Percentiles rank a stretch among this genome's conserved stretches.
Conservation (phyloP, 257 asterid species). For the Anisodus acutangulus region DNA sequence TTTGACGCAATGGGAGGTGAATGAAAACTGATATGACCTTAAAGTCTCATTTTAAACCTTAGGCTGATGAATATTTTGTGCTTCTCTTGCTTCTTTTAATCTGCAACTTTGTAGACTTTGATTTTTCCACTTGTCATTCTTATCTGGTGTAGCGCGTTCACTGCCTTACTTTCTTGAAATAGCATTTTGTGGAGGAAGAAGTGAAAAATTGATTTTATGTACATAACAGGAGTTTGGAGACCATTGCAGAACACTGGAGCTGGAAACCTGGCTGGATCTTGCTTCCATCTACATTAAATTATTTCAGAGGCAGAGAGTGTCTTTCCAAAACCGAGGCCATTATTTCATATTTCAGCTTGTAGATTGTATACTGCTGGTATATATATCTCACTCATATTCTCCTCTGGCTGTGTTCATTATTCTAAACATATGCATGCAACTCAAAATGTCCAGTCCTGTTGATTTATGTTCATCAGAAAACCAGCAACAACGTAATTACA, state of each 20-base stretch:
- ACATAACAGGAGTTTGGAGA: slow-evolving; percentile 53
- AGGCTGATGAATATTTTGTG: background rate
- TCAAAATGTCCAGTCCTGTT: background rate
- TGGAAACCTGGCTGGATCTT: slow-evolving; percentile 84
- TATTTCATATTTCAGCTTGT: slow-evolving; percentile 54
- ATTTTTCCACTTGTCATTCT: background rate
- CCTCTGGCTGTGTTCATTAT: background rate
- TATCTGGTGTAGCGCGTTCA: background rate
- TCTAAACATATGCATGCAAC: background rate
- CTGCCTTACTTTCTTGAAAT: background rate
- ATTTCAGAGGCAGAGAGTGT: slow-evolving; percentile 82
- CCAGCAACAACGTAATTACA: background rate
- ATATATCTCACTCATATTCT: slow-evolving; percentile 22
- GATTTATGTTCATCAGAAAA: background rate
- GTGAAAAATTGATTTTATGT: background rate
- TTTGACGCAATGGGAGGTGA: background rate
- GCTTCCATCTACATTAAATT: slow-evolving; percentile 75
- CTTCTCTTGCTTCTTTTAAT: background rate
- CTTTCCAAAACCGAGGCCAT: slow-evolving; percentile 69
- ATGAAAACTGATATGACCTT: background rate
- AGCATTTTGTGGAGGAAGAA: slow-evolving; percentile 10
- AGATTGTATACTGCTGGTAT: slow-evolving; percentile 82
- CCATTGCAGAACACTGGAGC: slow-evolving; percentile 54
- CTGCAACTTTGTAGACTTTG: slow-evolving; percentile 3
- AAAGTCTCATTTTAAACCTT: slow-evolving; percentile 4